Percentiles rank a stretch among this genome's conserved stretches.
These are phyloP conservation scores for Auricularia sp. DNA, from an alignment of 768 basidiomycete genomes.

Conservation along the genomic window DNA sequence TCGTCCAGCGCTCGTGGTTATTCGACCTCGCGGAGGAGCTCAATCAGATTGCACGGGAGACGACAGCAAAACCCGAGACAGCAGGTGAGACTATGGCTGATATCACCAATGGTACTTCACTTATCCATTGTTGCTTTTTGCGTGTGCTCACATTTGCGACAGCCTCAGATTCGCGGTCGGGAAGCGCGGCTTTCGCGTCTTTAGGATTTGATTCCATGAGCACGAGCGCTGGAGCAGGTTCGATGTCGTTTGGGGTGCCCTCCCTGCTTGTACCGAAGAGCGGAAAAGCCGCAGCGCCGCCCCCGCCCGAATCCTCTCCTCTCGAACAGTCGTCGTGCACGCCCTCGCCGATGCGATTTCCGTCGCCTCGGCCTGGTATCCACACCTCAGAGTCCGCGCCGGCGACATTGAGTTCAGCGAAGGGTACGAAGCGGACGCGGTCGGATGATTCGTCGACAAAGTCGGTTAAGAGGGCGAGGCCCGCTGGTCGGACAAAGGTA, in stretches of 20 bases:
- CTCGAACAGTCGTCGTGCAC: background rate
- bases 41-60: background rate
- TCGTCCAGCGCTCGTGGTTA: slow-evolving; percentile 68
- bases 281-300: background rate
- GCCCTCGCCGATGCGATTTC: background rate
- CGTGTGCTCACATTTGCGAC: background rate
- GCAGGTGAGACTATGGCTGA: background rate
- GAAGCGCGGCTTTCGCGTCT: background rate
- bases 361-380: background rate
- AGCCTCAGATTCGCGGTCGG: background rate
- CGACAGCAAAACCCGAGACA: background rate
- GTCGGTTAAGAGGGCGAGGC: background rate
- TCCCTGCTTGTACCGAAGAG: background rate
- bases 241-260: background rate
- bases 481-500: background rate
- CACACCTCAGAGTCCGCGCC: background rate
- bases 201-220: background rate
- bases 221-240: background rate
- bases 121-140: background rate
- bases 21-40: slow-evolving; percentile 35
- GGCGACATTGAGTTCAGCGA: background rate
- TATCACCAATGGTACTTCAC: background rate
- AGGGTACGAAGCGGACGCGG: background rate
- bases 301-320: background rate
- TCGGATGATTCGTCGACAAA: background rate